Percentiles rank a stretch among this genome's conserved stretches.
Evolutionary conservation across 108 stramenopile genomes (phyloP).

Genomic region (Discostella pseudostelligera): DNA sequence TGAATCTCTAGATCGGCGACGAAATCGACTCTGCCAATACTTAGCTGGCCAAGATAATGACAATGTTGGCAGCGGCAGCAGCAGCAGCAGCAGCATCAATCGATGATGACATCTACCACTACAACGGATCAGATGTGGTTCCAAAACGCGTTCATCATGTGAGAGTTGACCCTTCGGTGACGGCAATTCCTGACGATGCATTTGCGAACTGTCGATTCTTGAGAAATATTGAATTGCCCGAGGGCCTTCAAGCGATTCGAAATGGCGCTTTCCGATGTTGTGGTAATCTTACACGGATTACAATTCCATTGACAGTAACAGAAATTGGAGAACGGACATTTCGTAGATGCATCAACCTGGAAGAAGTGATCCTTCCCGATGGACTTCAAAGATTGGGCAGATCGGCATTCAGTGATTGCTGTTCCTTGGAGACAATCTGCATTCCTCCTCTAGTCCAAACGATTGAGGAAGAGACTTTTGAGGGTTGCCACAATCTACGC

Average conservation of each 20-base stretch:
- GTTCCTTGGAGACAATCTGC: not conserved
- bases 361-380: not conserved
- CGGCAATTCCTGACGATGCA: not conserved
- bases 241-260: not conserved
- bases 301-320: not conserved
- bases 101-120: too few species aligned
- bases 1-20: constrained; percentile 1
- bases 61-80: not conserved
- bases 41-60: not conserved
- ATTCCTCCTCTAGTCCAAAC: not conserved
- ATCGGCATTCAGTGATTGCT: not conserved
- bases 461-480: not conserved
- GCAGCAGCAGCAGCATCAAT: constrained; percentile 1
- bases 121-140: too few species aligned
- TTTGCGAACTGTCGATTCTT: not conserved
- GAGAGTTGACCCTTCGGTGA: not conserved
- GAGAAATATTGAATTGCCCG: not conserved
- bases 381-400: not conserved
- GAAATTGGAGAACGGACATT: not conserved
- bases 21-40: not conserved
- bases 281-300: not conserved
- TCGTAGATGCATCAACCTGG: not conserved
- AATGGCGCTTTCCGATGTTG: not conserved
- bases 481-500: not conserved
- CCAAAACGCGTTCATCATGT: too few species aligned